Evolutionary conservation across 2,329 filamentous ascomycete genomes (phyloP), one percentile per base, ranked within the genome.

Genomic region (Tolypocladium ophioglossoides): DNA sequence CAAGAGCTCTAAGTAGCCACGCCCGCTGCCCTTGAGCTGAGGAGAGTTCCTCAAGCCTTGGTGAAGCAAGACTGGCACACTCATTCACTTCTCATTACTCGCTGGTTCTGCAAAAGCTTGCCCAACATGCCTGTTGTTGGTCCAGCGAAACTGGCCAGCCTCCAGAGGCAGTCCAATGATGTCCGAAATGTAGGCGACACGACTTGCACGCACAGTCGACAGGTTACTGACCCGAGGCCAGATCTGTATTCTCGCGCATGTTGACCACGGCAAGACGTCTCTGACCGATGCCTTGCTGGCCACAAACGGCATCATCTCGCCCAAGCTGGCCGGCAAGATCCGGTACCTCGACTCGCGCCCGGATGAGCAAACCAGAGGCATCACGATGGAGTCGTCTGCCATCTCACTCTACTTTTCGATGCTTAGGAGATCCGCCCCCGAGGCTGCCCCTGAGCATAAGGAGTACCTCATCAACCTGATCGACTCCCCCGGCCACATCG

Each of bases 351-450:
- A 99, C 73, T 97, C 94, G 24, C 80, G 94, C 46, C 92, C 92
- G 1, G 94, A 99, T 71, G 94, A 99, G 70, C 94, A 99, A 72
- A 81, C 89, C 18, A 86, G 94, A 60, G 94, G 94, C 54, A 99
- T 99, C 66, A 99, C 94, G n/a, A 99, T 99, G 94, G 94, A 99
- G 70, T 97, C 94, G 0, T 97, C 92, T 7, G 94, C 94, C 58
- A 99, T 99, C 59, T 97, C 94, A 0, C 78, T 99, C 37, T 95
- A 88, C 72, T 99, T 99, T 70, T 95, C 91, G 38, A 89, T 97
- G 80, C 75, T 95, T 53, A 82, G 91, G 61, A 83, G 89, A 61
- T 75, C 82, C 39, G 76, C 81, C 2, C 85, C 86, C 2, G 85
- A 90, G 18, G 82, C 82, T 7, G 66, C 77, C 16, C 86, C 89